Evolutionary conservation across 768 basidiomycete genomes (phyloP).

Genomic region (Mycena metata): DNA sequence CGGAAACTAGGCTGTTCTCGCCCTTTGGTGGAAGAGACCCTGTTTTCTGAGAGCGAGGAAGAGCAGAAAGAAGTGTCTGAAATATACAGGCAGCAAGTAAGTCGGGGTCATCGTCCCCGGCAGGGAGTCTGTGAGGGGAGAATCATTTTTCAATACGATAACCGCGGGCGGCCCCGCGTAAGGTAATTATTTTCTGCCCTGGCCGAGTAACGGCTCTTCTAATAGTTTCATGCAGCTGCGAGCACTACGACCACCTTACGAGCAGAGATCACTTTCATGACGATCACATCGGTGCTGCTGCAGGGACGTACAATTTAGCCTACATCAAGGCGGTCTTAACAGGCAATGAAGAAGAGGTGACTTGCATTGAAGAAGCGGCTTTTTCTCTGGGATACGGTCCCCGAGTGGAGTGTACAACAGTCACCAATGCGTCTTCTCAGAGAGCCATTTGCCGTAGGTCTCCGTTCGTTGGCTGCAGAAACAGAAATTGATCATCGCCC

Average conservation of each 20-base stretch:
- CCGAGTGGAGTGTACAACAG: conserved; percentile 3
- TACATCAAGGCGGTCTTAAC: conserved; percentile 1
- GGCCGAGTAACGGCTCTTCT: too few relatives aligned
- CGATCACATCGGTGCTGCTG: neutral
- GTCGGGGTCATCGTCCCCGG: neutral
- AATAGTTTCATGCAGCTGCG: neutral
- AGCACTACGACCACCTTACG: neutral
- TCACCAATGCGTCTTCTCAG: neutral
- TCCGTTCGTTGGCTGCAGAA: too few relatives aligned
- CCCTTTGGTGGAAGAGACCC: neutral
- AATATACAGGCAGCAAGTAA: neutral
- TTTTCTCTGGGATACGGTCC: neutral
- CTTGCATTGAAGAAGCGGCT: neutral
- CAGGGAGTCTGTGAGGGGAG: conserved; percentile 3
- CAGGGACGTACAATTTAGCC: neutral
- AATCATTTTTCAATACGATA: neutral
- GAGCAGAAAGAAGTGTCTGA: neutral
- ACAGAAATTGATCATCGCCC: too few relatives aligned
- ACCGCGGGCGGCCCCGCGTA: neutral
- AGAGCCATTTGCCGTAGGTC: conserved; percentile 6
- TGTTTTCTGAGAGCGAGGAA: neutral
- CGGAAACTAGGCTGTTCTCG: neutral
- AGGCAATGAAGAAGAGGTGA: neutral
- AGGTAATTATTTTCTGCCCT: neutral
- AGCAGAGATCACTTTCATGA: conserved; percentile 9